These are phyloP conservation scores for Tolypocladium guangdongense DNA, from an alignment of 2,329 filamentous ascomycete species.

Conservation along the genomic window DNA sequence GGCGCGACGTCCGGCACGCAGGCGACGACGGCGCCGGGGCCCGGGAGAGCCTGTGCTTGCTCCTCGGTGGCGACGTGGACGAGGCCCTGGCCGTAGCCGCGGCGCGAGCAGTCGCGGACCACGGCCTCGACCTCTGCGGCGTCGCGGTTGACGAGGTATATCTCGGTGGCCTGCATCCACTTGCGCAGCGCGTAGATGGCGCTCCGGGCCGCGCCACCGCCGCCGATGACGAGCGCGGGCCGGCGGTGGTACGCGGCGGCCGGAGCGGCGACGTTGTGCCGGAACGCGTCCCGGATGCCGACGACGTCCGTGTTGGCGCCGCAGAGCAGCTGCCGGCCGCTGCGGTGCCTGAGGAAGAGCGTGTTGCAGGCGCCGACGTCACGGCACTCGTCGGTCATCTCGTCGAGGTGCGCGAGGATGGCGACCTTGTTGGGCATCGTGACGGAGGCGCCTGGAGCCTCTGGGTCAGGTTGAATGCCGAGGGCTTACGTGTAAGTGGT, in stretches of 20 bases:
- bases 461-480: not conserved
- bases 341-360: conserved; percentile 49
- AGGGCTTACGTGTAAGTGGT: not conserved
- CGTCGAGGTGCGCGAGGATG: conserved; percentile 63
- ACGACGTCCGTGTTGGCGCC: conserved; percentile 77
- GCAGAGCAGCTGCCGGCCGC: conserved; percentile 43
- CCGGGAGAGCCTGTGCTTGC: conserved; percentile 47
- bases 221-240: conserved; percentile 64
- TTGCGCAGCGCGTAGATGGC: conserved; percentile 66
- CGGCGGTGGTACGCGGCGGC: conserved; percentile 40
- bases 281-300: conserved; percentile 64
- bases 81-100: conserved; percentile 49
- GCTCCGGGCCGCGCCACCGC: conserved; percentile 67
- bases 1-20: conserved; percentile 72
- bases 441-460: conserved; percentile 48
- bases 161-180: conserved; percentile 54
- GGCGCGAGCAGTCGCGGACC: conserved; percentile 47
- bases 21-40: conserved; percentile 57
- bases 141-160: conserved; percentile 74
- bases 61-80: conserved; percentile 48
- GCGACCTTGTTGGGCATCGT: conserved; percentile 80
- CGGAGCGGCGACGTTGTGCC: conserved; percentile 38
- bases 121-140: conserved; percentile 54
- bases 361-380: conserved; percentile 75
- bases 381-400: conserved; percentile 59